phyloP scores from a whole-genome alignment of 768 basidiomycete genomes.

The Crucibulum laeve region DNA sequence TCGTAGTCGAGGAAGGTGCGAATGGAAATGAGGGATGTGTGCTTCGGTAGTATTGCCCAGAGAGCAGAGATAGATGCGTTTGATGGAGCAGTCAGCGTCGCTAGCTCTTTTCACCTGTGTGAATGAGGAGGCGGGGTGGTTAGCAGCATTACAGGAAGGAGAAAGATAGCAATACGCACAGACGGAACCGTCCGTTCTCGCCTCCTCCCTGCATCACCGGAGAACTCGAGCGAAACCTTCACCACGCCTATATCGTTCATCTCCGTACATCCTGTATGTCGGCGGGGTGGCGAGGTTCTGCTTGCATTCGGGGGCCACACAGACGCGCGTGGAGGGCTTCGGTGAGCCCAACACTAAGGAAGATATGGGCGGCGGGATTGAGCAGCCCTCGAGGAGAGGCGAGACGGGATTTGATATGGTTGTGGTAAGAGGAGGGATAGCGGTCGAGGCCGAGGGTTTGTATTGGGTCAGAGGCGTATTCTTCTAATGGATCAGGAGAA shows the following conservation, averaged over 20 bases:
- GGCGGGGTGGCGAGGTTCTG: constrained; percentile 88
- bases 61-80: too few relatives aligned
- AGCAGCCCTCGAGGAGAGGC: constrained; percentile 70
- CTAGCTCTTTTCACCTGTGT: constrained; percentile 77
- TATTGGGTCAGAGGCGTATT: constrained; percentile 29
- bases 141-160: constrained; percentile 1
- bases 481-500: constrained; percentile 22
- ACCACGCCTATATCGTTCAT: constrained; percentile 79
- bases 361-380: constrained; percentile 62
- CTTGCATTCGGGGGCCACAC: constrained; percentile 73
- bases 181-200: constrained; percentile 64
- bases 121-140: background rate
- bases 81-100: constrained; percentile 60
- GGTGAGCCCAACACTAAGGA: constrained; percentile 95
- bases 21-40: constrained; percentile 69
- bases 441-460: constrained; percentile 65
- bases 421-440: constrained; percentile 91
- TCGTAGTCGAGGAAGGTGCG: constrained; percentile 70
- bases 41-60: too few relatives aligned
- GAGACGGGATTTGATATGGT: constrained; percentile 71
- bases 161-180: constrained; percentile 29
- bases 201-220: constrained; percentile 64
- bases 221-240: constrained; percentile 66
- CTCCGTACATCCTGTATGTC: constrained; percentile 99
- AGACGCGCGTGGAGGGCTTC: constrained; percentile 92